phyloP scores from a whole-genome alignment of 352 stramenopile genomes.

The Globisporangium uncinulatum region DNA sequence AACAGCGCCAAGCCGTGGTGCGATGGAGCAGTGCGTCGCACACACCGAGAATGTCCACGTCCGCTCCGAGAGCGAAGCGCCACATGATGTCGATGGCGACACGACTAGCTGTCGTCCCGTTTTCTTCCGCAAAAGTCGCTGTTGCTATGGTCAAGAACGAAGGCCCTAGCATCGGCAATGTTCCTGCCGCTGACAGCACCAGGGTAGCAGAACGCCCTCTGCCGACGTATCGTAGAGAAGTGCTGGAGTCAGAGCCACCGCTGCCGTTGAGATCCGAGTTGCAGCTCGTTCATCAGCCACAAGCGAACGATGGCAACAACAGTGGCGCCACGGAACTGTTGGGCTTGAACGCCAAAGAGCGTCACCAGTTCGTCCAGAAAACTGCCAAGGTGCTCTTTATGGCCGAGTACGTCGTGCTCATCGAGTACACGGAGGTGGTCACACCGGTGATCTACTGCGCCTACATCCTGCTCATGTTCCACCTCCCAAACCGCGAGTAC shows the following conservation, averaged over 20 bases:
- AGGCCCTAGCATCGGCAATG: too few species aligned
- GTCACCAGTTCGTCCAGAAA: constrained; percentile 5
- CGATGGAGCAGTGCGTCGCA: not conserved
- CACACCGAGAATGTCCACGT: not conserved
- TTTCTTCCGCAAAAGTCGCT: not conserved
- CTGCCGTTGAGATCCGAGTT: not conserved
- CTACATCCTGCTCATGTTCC: constrained; percentile 4
- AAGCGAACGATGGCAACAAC: not conserved
- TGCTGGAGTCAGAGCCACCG: not conserved
- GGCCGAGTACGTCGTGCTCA: constrained; percentile 14
- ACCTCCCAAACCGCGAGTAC: constrained; percentile 9
- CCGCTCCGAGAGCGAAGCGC: not conserved
- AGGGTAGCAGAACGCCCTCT: too few species aligned
- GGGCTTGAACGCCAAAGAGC: not conserved
- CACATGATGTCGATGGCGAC: not conserved
- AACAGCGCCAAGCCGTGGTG: not conserved
- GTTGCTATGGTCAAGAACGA: not conserved
- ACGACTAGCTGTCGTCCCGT: not conserved
- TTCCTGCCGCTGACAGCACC: too few species aligned
- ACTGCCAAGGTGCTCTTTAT: constrained; percentile 7
- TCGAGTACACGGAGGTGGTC: constrained; percentile 18
- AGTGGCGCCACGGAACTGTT: not conserved
- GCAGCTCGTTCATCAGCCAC: not conserved
- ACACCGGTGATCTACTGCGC: constrained; percentile 13
- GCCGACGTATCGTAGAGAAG: too few species aligned